Base-by-base conservation (phyloP, 306 rosid genomes). In the Malus fusca region DNA sequence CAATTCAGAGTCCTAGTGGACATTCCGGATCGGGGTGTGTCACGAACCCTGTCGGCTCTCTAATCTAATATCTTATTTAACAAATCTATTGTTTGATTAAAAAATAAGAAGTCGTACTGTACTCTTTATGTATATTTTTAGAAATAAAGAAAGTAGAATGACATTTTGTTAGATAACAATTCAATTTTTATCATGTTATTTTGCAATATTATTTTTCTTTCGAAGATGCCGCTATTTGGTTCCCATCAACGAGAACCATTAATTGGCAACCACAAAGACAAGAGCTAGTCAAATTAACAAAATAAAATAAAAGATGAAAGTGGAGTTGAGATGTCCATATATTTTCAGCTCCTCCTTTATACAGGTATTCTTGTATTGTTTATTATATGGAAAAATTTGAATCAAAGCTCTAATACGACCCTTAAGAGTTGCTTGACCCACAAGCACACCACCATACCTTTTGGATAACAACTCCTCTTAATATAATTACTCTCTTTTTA, bases 401-500 rank as follows among this genome's bases (percentile, higher is more conserved):
- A 61, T 60, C 42, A 23, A 53, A 33, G 73, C 73, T 48, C 51
- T 42, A 60, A 37, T 35, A 72, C 1, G 62, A 77, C 79, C 48
- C 69, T 35, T n/a, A 71, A 44, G 76, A 64, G 73, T 62, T 61
- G 68, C 70, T 28, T 51, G 83, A 72, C 82, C 81, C 83, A 78
- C 81, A 68, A 75, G 79, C 28, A 31, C 68, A 80, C 72, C 51
- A 53, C 11, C 68, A 65, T 30, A 53, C 74, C 48, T 66, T 75
- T 79, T 81, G 84, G 78, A 58, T 53, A 18, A 40, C 31, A 51
- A 66, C 68, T 37, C 74, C 56, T 46, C 69, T 72, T 5, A 48
- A 15, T 15, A 15, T 4, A 48, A 5, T 40, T 11, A 4, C 60
- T 46, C 66, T 42, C 51, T n/a, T 72, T 58, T 22, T 30, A 19